Conservation (phyloP, 192 early-diverging fungal species). For the Coemansia pectinata region DNA sequence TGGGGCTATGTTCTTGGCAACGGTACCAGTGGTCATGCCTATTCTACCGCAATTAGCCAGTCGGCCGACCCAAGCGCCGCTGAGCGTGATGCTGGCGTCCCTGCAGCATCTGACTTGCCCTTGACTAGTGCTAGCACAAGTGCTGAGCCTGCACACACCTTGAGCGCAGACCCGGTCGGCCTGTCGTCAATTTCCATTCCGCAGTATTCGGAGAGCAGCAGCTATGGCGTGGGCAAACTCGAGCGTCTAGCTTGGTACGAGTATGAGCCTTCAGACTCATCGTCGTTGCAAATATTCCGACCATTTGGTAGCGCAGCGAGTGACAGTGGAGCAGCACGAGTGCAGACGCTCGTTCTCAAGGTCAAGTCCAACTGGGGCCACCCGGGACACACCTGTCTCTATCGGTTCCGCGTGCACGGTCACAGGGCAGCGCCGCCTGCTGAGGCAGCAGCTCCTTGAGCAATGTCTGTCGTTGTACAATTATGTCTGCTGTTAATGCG, state of each 20-base stretch:
- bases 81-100: not conserved
- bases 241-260: slow-evolving; percentile 34
- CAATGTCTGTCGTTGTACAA: not conserved
- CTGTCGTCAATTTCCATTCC: slow-evolving; percentile 18
- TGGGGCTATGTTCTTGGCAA: slow-evolving; percentile 58
- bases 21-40: not conserved
- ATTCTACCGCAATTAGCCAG: not conserved
- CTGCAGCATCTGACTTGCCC: not conserved
- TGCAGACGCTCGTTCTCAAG: slow-evolving; percentile 59
- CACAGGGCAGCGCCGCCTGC: slow-evolving; percentile 12
- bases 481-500: not conserved
- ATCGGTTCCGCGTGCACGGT: slow-evolving; percentile 74
- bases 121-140: not conserved
- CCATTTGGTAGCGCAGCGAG: slow-evolving; percentile 11
- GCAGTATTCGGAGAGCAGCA: slow-evolving; percentile 24
- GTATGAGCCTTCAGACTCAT: slow-evolving; percentile 52
- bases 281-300: slow-evolving; percentile 54
- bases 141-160: not conserved
- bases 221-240: slow-evolving; percentile 26
- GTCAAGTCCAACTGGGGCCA: slow-evolving; percentile 74
- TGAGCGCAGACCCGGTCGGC: not conserved
- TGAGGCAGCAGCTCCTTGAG: slow-evolving; percentile 14
- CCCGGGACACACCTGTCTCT: slow-evolving; percentile 69
- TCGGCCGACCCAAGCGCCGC: not conserved
- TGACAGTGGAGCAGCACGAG: slow-evolving; percentile 39